phyloP scores from a whole-genome alignment of 805 yeast genomes.

The Barnettozyma californica region DNA sequence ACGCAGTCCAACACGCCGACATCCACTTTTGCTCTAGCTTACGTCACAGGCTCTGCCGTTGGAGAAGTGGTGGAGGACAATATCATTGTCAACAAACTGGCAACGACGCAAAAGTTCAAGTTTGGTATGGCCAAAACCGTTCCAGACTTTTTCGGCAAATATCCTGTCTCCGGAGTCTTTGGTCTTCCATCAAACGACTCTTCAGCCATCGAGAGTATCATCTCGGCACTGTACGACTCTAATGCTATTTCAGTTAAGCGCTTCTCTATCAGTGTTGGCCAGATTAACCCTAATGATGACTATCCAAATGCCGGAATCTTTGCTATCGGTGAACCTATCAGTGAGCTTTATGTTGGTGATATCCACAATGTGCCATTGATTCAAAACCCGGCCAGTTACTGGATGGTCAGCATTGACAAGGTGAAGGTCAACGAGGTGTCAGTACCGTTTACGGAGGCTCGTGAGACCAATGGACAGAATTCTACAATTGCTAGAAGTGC shows the following conservation, averaged over 20 bases:
- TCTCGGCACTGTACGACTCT: constrained; percentile 33
- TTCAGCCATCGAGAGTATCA: constrained; percentile 33
- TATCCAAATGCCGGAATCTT: constrained; percentile 36
- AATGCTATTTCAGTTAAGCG: constrained; percentile 30
- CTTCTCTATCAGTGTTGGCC: constrained; percentile 44
- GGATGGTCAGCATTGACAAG: constrained; percentile 44
- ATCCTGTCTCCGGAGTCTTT: constrained; percentile 53
- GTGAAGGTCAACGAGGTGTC: constrained; percentile 31
- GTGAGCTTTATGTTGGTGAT: constrained; percentile 35
- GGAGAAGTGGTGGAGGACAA: constrained; percentile 41
- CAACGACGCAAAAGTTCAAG: constrained; percentile 34
- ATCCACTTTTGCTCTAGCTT: constrained; percentile 41
- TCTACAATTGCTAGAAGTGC: constrained; percentile 32
- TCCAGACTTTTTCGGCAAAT: constrained; percentile 47
- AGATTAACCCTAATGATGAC: constrained; percentile 21
- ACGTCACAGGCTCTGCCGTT: constrained; percentile 48
- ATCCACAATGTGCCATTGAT: constrained; percentile 36
- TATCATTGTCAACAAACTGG: constrained; percentile 27
- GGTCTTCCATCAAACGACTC: constrained; percentile 49
- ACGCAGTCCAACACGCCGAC: constrained; percentile 16
- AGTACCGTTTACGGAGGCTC: constrained; percentile 29
- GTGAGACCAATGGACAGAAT: constrained; percentile 3
- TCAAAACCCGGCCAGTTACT: constrained; percentile 34
- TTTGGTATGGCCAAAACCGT: constrained; percentile 51
- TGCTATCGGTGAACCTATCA: constrained; percentile 36